Conservation (phyloP, 805 yeast genomes). For the Lachancea meyersii region DNA sequence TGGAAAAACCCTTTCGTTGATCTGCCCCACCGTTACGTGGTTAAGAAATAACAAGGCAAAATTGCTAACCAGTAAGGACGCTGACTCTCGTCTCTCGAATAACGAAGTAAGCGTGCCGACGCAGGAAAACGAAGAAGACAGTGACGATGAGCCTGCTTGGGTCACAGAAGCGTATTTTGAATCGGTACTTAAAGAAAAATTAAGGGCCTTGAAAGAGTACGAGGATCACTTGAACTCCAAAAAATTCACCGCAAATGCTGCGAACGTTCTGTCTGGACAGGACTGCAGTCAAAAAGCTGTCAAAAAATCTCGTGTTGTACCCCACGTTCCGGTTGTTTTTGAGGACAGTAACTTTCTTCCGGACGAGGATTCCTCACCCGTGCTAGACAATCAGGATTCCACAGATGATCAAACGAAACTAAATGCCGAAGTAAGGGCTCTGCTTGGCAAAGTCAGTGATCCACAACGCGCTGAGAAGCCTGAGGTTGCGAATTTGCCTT, state of each 20-base stretch:
- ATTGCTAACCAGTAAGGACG: conserved; percentile 14
- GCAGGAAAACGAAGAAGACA: conserved; percentile 28
- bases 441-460: conserved; percentile 38
- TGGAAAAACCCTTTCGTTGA: conserved; percentile 82
- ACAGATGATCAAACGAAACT: conserved; percentile 29
- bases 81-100: neutral
- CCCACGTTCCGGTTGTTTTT: conserved; percentile 25
- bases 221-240: conserved; percentile 33
- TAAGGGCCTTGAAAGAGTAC: conserved; percentile 28
- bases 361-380: conserved; percentile 8
- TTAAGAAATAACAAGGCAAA: conserved; percentile 45
- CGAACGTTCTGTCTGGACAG: conserved; percentile 1
- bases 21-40: conserved; percentile 85
- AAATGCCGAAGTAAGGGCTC: conserved; percentile 41
- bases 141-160: conserved; percentile 68
- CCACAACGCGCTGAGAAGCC: conserved; percentile 16
- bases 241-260: conserved; percentile 10
- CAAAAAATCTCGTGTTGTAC: conserved; percentile 15
- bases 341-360: conserved; percentile 18
- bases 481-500: conserved; percentile 17
- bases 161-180: conserved; percentile 39
- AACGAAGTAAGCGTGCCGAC: neutral
- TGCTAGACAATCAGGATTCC: conserved; percentile 9
- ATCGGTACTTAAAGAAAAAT: conserved; percentile 21
- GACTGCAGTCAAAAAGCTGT: neutral